These are phyloP conservation scores for Pulveroboletus sp. DNA, from an alignment of 768 basidiomycete genomes.

Conservation along the genomic window DNA sequence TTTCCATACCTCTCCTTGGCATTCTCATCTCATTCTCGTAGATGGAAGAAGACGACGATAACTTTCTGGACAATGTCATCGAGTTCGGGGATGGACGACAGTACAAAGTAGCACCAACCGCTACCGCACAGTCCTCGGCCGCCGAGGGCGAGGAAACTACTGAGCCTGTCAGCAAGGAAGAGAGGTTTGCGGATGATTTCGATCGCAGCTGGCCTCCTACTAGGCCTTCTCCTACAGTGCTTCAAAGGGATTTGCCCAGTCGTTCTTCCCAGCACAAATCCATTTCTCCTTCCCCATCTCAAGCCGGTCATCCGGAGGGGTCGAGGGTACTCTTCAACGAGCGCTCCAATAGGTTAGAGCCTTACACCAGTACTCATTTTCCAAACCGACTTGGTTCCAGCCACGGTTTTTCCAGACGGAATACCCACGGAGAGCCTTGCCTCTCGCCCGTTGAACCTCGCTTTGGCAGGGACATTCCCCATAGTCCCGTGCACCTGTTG, in stretches of 20 bases:
- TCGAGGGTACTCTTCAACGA: constrained; percentile 93
- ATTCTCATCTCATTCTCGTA: constrained; percentile 27
- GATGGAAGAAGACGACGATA: constrained; percentile 92
- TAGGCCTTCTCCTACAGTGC: constrained; percentile 43
- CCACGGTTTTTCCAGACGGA: constrained; percentile 38
- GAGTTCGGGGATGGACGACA: constrained; percentile 95
- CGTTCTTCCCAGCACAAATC: constrained; percentile 31
- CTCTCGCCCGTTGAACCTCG: constrained; percentile 42
- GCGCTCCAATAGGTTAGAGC: constrained; percentile 84
- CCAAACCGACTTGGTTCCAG: constrained; percentile 37
- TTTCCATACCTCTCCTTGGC: constrained; percentile 12
- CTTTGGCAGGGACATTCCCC: constrained; percentile 43
- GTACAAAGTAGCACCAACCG: constrained; percentile 69
- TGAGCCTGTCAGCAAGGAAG: constrained; percentile 71
- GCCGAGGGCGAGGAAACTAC: constrained; percentile 12
- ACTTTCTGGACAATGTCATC: constrained; percentile 83
- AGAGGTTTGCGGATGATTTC: constrained; percentile 90
- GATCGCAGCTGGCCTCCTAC: constrained; percentile 95
- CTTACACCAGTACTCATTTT: constrained; percentile 57
- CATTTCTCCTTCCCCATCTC: constrained; percentile 35
- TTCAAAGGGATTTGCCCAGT: constrained; percentile 39
- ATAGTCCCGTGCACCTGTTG: constrained; percentile 51
- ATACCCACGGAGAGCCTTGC: constrained; percentile 41
- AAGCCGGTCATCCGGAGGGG: constrained; percentile 45
- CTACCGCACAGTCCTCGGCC: constrained; percentile 27